Evolutionary conservation across 352 stramenopile genomes (phyloP).

Genomic region (Phytophthora europaea): DNA sequence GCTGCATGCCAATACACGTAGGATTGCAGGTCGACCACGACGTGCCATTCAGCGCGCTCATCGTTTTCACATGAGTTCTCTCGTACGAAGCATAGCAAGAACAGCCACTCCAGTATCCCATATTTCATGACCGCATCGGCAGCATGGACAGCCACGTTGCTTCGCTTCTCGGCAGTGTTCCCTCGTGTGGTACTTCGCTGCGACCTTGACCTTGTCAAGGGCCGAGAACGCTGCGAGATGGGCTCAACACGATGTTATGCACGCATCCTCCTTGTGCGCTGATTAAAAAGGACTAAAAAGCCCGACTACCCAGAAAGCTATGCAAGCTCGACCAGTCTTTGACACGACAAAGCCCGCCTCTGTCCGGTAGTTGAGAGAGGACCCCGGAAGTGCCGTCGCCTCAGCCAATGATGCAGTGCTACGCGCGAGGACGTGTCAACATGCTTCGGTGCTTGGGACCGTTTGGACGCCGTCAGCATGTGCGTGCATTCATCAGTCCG

Average conservation of each 20-base stretch:
- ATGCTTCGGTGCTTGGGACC: background rate
- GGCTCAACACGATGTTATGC: constrained; percentile 22
- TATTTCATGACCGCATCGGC: background rate
- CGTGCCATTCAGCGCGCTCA: background rate
- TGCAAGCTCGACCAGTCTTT: constrained; percentile 3
- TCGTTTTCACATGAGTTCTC: background rate
- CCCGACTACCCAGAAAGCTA: constrained; percentile 22
- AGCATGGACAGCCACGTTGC: background rate
- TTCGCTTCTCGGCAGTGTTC: background rate
- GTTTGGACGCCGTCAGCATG: background rate
- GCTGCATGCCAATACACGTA: background rate
- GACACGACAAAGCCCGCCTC: background rate
- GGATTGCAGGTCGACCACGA: background rate
- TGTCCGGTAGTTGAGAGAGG: constrained; percentile 12
- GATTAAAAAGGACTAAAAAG: background rate
- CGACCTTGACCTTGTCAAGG: constrained; percentile 20
- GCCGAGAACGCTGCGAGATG: constrained; percentile 8
- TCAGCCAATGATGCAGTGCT: constrained; percentile 7
- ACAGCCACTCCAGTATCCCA: background rate
- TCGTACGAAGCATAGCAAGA: background rate
- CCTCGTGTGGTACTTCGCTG: constrained; percentile 2
- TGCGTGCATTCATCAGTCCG: background rate
- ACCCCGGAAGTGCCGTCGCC: constrained; percentile 5
- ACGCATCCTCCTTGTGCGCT: background rate
- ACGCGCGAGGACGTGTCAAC: constrained; percentile 4